These are phyloP conservation scores for Clitopilus passeckerianus DNA, from an alignment of 768 basidiomycete species.

Conservation along the genomic window DNA sequence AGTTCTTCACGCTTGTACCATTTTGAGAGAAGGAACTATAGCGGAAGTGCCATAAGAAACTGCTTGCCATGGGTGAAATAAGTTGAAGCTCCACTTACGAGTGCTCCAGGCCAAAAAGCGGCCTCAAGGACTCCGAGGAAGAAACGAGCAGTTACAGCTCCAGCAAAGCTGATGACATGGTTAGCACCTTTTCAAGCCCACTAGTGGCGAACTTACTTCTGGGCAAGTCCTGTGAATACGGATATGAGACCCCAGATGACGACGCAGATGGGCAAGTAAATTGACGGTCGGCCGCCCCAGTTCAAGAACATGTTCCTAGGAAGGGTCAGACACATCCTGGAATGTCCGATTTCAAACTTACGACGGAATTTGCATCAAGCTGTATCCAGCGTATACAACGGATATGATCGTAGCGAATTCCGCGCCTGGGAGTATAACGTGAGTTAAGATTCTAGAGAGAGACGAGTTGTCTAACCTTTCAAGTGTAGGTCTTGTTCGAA, in stretches of 20 bases:
- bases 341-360: conserved; percentile 4
- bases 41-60: no score
- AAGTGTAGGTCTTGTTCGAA: conserved; percentile 46
- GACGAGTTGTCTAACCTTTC: conserved; percentile 15
- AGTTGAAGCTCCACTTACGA: conserved; percentile 9
- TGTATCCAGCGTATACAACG: conserved; percentile 39
- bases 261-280: conserved; percentile 50
- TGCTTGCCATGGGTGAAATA: neutral
- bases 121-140: conserved; percentile 49
- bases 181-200: neutral
- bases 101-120: conserved; percentile 39
- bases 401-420: conserved; percentile 47
- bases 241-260: conserved; percentile 50
- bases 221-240: conserved; percentile 27
- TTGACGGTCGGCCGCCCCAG: conserved; percentile 44
- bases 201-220: conserved; percentile 15
- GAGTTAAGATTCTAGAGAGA: neutral
- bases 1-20: conserved; percentile 22
- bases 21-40: neutral
- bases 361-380: conserved; percentile 26
- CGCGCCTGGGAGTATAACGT: conserved; percentile 7
- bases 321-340: conserved; percentile 21
- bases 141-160: conserved; percentile 40
- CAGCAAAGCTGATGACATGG: conserved; percentile 27
- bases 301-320: conserved; percentile 57